phyloP scores from a whole-genome alignment of 768 basidiomycete species.

The Kwoniella botswanensis region DNA sequence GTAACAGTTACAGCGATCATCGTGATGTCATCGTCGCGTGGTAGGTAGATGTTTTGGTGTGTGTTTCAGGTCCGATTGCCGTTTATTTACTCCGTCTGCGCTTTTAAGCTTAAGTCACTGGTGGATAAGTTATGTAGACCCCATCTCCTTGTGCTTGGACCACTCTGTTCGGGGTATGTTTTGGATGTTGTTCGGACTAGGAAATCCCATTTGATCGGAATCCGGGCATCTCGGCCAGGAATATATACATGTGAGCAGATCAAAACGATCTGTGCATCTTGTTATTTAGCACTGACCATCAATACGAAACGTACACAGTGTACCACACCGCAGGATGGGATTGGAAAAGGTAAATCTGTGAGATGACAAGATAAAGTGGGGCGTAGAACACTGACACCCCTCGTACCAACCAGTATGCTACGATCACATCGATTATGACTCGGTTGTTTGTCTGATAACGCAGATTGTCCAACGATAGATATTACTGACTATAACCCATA shows the following conservation, averaged over 20 bases:
- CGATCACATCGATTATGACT: too few relatives aligned
- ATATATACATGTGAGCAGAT: background rate
- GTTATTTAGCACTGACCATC: background rate
- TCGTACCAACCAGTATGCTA: too few relatives aligned
- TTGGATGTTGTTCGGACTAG: background rate
- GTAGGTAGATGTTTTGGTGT: background rate
- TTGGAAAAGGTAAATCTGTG: background rate
- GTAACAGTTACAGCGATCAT: background rate
- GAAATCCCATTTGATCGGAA: background rate
- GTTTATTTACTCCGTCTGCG: background rate
- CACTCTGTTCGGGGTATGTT: too few relatives aligned
- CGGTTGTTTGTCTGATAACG: too few relatives aligned
- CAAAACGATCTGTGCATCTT: background rate
- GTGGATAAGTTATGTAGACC: too few relatives aligned
- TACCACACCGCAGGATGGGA: background rate
- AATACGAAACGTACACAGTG: background rate
- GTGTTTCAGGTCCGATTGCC: slow-evolving; percentile 9
- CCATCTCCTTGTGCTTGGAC: too few relatives aligned
- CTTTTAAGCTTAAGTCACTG: background rate
- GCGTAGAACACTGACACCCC: background rate
- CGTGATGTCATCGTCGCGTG: slow-evolving; percentile 14
- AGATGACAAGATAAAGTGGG: background rate
- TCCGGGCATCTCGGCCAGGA: background rate
- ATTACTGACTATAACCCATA: too few relatives aligned
- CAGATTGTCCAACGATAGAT: too few relatives aligned